Conservation (phyloP, 768 basidiomycete species). For the Mycena floridula region DNA sequence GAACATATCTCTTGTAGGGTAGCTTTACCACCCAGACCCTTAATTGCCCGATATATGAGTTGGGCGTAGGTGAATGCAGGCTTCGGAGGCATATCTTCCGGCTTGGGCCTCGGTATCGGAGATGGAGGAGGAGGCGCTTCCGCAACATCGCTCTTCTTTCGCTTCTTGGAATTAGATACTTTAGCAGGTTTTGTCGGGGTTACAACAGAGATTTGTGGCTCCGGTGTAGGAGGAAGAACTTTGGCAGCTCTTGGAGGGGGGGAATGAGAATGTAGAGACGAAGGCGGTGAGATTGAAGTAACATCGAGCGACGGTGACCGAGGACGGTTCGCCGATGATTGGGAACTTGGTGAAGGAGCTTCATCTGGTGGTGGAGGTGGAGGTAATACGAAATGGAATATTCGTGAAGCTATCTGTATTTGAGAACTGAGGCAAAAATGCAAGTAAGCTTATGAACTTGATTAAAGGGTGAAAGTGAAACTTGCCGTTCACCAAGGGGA, state of each 20-base stretch:
- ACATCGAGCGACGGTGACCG: constrained; percentile 82
- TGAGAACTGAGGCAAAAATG: constrained; percentile 57
- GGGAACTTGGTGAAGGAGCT: constrained; percentile 74
- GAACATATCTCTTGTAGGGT: constrained; percentile 87
- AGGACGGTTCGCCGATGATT: constrained; percentile 57
- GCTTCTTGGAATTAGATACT: constrained; percentile 53
- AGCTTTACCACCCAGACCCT: constrained; percentile 75
- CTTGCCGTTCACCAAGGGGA: constrained; percentile 77
- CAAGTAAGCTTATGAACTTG: constrained; percentile 8
- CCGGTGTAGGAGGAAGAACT: constrained; percentile 28
- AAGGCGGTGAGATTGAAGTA: constrained; percentile 76
- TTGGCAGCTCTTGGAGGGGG: constrained; percentile 52
- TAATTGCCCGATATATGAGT: constrained; percentile 86
- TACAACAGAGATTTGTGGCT: constrained; percentile 57
- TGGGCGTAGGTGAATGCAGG: constrained; percentile 89
- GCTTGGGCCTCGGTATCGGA: constrained; percentile 38
- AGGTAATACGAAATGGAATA: constrained; percentile 94
- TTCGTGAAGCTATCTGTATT: constrained; percentile 95
- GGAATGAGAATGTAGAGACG: constrained; percentile 72
- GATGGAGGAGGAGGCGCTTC: constrained; percentile 29
- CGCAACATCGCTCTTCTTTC: constrained; percentile 55
- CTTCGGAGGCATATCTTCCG: constrained; percentile 81
- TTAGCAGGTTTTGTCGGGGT: constrained; percentile 43
- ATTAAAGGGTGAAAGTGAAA: constrained; percentile 8
- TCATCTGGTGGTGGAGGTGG: constrained; percentile 78